These are phyloP conservation scores for Reutealis trisperma DNA, from an alignment of 345 rosid genomes.

Conservation along the genomic window DNA sequence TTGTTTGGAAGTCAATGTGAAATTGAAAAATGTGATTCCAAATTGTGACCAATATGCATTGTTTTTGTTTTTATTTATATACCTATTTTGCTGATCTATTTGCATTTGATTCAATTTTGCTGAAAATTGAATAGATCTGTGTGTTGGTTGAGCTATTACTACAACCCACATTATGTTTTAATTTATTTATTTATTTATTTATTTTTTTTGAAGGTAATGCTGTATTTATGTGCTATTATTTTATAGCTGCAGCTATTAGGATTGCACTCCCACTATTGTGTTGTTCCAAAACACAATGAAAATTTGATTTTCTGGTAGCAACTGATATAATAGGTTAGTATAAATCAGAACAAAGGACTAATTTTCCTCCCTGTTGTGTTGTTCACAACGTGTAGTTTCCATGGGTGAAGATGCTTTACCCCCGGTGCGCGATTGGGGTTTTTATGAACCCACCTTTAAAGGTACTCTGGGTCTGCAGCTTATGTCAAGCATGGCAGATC, in stretches of 20 bases:
- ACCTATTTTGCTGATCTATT: background rate
- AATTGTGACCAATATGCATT: background rate
- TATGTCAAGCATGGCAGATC: constrained; percentile 68
- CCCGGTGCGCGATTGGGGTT: constrained; percentile 86
- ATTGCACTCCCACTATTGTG: constrained; percentile 2
- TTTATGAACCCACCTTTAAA: constrained; percentile 71
- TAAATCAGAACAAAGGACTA: background rate
- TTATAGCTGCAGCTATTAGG: background rate
- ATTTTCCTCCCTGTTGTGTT: constrained; percentile 4
- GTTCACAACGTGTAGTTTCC: constrained; percentile 39
- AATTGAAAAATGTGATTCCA: constrained; percentile 7
- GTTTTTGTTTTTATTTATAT: background rate
- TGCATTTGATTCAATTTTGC: constrained; percentile 4
- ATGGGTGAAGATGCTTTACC: constrained; percentile 71
- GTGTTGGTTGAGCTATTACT: background rate
- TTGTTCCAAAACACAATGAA: background rate
- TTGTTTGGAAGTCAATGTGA: background rate
- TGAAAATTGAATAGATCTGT: constrained; percentile 15
- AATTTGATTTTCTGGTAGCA: background rate
- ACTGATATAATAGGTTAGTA: background rate
- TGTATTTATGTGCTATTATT: background rate
- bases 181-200: too few species aligned
- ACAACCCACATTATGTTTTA: background rate
- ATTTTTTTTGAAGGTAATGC: background rate
- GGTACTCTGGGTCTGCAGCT: constrained; percentile 78